Evolutionary conservation across 164 flowering plant species (phyloP), one percentile per base, ranked within the genome.

Genomic region (Stephania japonica): DNA sequence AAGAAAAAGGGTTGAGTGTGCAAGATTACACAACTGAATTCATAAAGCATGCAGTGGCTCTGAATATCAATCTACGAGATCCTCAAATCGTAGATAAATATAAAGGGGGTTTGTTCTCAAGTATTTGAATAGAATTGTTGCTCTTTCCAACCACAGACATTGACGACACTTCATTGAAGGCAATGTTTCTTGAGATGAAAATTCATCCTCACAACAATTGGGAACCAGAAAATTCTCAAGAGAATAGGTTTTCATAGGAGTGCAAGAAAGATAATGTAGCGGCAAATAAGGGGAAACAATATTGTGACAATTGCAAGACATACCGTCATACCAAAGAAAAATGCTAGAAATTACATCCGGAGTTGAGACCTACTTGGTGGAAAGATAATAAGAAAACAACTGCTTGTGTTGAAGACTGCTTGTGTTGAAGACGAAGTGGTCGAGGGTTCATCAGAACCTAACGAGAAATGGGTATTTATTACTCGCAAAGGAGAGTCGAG

Each of bases 261-360:
- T 23, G 47, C 16, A 42, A 68, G 69, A 68, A 68, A 68, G 42
- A 6, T 68, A 23, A 38, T 42, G 49, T 68, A 18, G 49, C 42
- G 47, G 70, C 70, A 68, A 14, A 68, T 16, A 68, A 38, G 14
- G 10, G 49, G 6, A 42, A 42, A 14, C 3, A 68, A 41, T 68
- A 68, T n/a, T 68, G 49, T 68, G 47, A 68, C 25, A 68, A 68
- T 41, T 68, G 70, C 49, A 68, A 68, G 23, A 68, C 49, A 2
- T 47, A 68, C 32, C 23, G 23, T 2, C 70, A 68, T 13, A 41
- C 49, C 6, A 68, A 68, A 12, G 49, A 68, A 14, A 32, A 50
- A 6, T 68, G 70, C 42, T 42, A n/a, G n/a, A n/a, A n/a, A n/a
- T n/a, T n/a, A n/a, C n/a, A n/a, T n/a, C n/a, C n/a, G n/a, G n/a